These are phyloP conservation scores for Flaveria robusta DNA, from an alignment of 129 eudicot genomes.

Conservation along the genomic window DNA sequence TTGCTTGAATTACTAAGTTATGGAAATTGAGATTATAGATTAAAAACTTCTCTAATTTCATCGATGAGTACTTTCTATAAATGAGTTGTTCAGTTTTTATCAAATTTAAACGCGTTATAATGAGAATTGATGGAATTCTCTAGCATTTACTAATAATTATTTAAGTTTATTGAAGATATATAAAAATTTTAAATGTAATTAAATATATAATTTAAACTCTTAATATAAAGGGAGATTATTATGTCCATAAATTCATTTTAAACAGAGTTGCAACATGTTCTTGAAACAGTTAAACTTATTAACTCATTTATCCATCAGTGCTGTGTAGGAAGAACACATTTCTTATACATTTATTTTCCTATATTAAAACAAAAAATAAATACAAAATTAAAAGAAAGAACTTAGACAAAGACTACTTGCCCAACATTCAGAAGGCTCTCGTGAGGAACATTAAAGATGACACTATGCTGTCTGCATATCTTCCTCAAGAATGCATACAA, in stretches of 20 bases:
- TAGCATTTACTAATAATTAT: too few relatives aligned
- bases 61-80: too few relatives aligned
- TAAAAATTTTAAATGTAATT: neutral
- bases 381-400: neutral
- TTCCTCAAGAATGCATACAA: slow-evolving; percentile 82
- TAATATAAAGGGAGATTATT: neutral
- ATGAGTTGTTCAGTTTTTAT: too few relatives aligned
- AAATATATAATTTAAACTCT: neutral
- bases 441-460: slow-evolving; percentile 85
- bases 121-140: too few relatives aligned
- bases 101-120: too few relatives aligned
- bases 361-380: neutral
- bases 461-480: slow-evolving; percentile 85
- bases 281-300: neutral
- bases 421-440: slow-evolving; percentile 89
- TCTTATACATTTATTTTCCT: slow-evolving; percentile 26
- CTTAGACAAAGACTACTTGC: slow-evolving; percentile 66
- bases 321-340: neutral
- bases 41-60: too few relatives aligned
- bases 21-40: neutral
- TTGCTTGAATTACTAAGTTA: neutral
- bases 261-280: neutral
- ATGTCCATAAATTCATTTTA: neutral
- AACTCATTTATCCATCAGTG: slow-evolving; percentile 2
- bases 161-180: too few relatives aligned